Evolutionary conservation across 2,329 filamentous ascomycete genomes (phyloP).

Genomic region (Calonectria hongkongensis): DNA sequence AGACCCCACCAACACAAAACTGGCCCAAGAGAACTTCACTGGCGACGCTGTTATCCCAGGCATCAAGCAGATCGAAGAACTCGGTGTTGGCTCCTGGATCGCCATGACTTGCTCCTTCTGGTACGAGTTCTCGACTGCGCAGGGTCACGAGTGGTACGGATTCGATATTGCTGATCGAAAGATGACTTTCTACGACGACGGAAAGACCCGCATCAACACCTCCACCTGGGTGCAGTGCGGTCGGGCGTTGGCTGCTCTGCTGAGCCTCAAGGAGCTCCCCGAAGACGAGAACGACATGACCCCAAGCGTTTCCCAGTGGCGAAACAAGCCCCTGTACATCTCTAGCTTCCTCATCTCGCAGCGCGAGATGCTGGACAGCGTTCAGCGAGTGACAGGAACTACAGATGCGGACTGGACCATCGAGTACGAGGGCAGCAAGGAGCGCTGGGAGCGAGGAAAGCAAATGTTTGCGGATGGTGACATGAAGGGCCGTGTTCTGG

Average conservation of each 20-base stretch:
- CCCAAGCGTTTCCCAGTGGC: slow-evolving; percentile 54
- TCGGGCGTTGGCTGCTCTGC: slow-evolving; percentile 69
- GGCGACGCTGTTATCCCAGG: slow-evolving; percentile 50
- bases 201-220: slow-evolving; percentile 72
- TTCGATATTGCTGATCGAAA: slow-evolving; percentile 67
- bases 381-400: slow-evolving; percentile 75
- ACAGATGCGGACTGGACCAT: slow-evolving; percentile 72
- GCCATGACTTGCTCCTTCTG: slow-evolving; percentile 73
- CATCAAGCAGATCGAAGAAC: slow-evolving; percentile 62
- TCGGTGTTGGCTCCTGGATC: slow-evolving; percentile 65
- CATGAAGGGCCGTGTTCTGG: slow-evolving; percentile 64
- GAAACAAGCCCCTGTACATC: slow-evolving; percentile 70
- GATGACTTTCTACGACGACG: slow-evolving; percentile 73
- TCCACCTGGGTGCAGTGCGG: slow-evolving; percentile 77
- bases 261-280: slow-evolving; percentile 68
- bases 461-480: slow-evolving; percentile 65
- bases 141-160: slow-evolving; percentile 63
- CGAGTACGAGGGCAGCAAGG: slow-evolving; percentile 64
- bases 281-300: slow-evolving; percentile 60
- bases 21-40: slow-evolving; percentile 61
- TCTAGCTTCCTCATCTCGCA: slow-evolving; percentile 76
- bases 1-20: slow-evolving; percentile 61
- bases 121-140: slow-evolving; percentile 72
- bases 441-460: slow-evolving; percentile 70
- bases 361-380: slow-evolving; percentile 77